phyloP scores from a whole-genome alignment of 1,284 basidiomycete genomes.

The Ceratobasidium sp. region DNA sequence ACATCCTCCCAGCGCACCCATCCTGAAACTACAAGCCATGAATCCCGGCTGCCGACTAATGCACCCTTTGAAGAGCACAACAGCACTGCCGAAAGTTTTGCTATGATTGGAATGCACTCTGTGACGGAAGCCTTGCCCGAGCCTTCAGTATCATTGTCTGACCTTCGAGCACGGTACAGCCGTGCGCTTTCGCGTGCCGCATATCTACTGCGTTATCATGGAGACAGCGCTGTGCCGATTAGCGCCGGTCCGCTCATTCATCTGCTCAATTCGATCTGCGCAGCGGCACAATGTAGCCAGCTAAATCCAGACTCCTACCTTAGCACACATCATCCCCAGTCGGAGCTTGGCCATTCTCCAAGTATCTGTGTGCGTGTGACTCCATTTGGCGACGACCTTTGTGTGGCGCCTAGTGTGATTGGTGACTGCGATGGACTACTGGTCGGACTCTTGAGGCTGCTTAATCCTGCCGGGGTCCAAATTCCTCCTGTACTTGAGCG shows the following conservation, averaged over 20 bases:
- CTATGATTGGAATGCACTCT: neutral
- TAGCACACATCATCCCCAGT: slow-evolving; percentile 5
- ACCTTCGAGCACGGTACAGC: slow-evolving; percentile 1
- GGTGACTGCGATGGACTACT: neutral
- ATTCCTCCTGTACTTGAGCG: neutral
- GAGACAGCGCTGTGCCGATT: neutral
- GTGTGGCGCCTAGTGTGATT: neutral
- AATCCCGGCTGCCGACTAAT: neutral
- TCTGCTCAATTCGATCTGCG: neutral
- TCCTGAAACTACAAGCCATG: neutral
- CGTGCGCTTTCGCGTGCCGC: neutral
- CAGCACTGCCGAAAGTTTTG: neutral
- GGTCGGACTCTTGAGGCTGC: neutral
- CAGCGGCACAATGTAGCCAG: neutral
- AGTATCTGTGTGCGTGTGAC: neutral
- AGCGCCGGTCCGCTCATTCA: neutral
- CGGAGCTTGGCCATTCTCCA: neutral
- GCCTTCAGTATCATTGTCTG: neutral
- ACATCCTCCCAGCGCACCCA: neutral
- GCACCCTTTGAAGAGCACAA: neutral
- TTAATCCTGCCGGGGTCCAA: neutral
- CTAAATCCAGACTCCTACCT: neutral
- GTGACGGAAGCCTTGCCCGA: neutral
- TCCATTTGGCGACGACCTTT: no score
- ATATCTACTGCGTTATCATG: neutral